Evolutionary conservation across 148 eudicot genomes (phyloP), one percentile per base, ranked within the genome.

Genomic region (Rheum nobile): DNA sequence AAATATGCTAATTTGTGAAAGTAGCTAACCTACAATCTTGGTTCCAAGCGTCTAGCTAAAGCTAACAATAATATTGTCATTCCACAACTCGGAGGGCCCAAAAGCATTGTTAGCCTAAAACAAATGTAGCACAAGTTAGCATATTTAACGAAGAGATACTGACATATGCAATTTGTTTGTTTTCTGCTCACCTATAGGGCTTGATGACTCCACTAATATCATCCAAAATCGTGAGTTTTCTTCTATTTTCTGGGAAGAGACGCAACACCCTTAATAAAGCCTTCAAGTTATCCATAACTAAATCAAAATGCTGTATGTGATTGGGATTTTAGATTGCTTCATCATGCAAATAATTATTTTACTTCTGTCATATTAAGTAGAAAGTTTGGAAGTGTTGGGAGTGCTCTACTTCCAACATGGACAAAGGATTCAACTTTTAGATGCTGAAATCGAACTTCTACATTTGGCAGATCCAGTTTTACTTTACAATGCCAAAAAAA

Each of bases 71-170:
- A 73, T 46, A 96, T 88, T 24, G 96, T 95, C 83, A 92, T 95
- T 77, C 99, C 99, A 31, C 94, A 92, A 77, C 97, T 86, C 19
- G 97, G 99, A 85, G 99, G 99, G 47, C 99, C 99, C 79, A 95
- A 81, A 65, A 95, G 87, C 82, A 95, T 83, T 44, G 97, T 95
- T 81, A 95, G 86, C 79, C 99, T 95, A 71, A 65, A 70, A 41
- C n/a, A 47, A 7, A 19, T 24, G 22, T 26, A 34, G 12, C 47
- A 75, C 9, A 21, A 9, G 42, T 78, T 9, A 77, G 74, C 59
- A 72, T 37, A 52, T 10, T n/a, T 47, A 4, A 5, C 24, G 17
- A 37, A 71, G 32, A 22, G 48, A 21, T 9, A 6, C 10, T 43
- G n/a, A n/a, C 29, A 71, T 39, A 7, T n/a, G 32, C n/a, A 42